Base-by-base conservation (phyloP, 2,329 filamentous ascomycete species). In the Peltaster fructicola region DNA sequence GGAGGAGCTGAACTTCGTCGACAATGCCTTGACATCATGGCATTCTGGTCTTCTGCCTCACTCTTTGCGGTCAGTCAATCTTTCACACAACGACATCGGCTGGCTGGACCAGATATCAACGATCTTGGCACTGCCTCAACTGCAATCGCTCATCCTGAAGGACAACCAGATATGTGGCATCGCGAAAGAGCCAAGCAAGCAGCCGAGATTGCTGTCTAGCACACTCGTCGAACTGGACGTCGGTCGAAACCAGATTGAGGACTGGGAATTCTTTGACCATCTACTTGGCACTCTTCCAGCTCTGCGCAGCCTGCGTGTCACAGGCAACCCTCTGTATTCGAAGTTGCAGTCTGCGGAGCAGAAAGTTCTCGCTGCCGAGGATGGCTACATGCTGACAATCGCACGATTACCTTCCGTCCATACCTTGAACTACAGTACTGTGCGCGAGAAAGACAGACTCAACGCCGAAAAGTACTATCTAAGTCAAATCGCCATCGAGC, bases 381-480 rank as follows among this genome's bases (percentile, higher is more conserved):
- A 91, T 41, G 75, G 78, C 1, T 85, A 82, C 54, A 91, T 92
- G 78, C 63, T 93, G 23, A 80, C 79, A 1, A 58, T 91, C 14
- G 79, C 74, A 14, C 76, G 82, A 3, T 57, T 93, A 2, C 63
- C 65, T 1, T 54, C 56, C 2, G 63, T 95, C 7, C 63, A 63
- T 26, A 61, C 58, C 1, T 62, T 93, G 15, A 88, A 88, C 45
- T 81, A 78, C 46, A 72, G 51, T 31, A 50, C 48, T 9, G 72
- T 95, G 37, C 72, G 71, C 0, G 39, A 59, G 1, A 68, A 73
- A 20, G 84, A 95, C 47, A 70, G 85, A 10, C 62, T 69, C 26
- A 88, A 95, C 42, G 82, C 82, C 4, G 88, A 95, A 40, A 73
- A 85, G 42, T 98, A 91, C 48, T 98, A 98, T 48, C 67, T 95